Conservation (phyloP, 495 filamentous ascomycete genomes). For the Delitschia confertaspora region DNA sequence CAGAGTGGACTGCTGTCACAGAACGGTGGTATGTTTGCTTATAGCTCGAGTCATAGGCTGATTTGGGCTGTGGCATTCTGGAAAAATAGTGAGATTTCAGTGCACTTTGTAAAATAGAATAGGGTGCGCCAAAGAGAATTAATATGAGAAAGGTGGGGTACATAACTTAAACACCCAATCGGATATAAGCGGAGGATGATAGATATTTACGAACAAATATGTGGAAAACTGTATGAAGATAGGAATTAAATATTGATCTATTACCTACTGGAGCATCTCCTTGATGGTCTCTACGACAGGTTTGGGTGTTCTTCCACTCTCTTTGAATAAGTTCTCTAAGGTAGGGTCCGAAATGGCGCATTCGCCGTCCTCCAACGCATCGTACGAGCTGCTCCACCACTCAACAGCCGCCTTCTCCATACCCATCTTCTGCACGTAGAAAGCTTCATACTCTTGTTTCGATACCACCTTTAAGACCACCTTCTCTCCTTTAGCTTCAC, state of each 20-base stretch:
- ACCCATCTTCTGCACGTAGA: constrained; percentile 35
- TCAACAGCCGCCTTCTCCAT: constrained; percentile 31
- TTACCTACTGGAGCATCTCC: constrained; percentile 21
- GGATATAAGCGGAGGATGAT: too few species aligned
- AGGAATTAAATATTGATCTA: too few species aligned
- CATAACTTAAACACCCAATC: too few species aligned
- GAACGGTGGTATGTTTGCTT: not conserved
- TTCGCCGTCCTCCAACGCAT: constrained; percentile 38
- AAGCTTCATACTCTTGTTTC: constrained; percentile 35
- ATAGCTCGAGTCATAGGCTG: too few species aligned
- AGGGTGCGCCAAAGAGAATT: too few species aligned
- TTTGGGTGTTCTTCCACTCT: constrained; percentile 34
- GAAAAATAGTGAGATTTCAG: too few species aligned
- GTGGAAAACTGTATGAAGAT: too few species aligned
- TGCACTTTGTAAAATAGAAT: too few species aligned
- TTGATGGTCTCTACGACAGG: constrained; percentile 29
- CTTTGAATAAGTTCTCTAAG: constrained; percentile 34
- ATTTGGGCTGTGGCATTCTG: too few species aligned
- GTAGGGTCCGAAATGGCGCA: constrained; percentile 37
- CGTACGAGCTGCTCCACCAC: constrained; percentile 43
- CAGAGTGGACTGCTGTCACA: constrained; percentile 30
- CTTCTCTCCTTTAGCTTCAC: constrained; percentile 30
- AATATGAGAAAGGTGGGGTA: too few species aligned
- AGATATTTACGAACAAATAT: too few species aligned
- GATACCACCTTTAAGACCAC: constrained; percentile 34